A percentile compares a stretch with the other conserved stretches of the same genome.
These are phyloP conservation scores for Sarcodon aspratus DNA, from an alignment of 768 basidiomycete genomes.

Conservation along the genomic window DNA sequence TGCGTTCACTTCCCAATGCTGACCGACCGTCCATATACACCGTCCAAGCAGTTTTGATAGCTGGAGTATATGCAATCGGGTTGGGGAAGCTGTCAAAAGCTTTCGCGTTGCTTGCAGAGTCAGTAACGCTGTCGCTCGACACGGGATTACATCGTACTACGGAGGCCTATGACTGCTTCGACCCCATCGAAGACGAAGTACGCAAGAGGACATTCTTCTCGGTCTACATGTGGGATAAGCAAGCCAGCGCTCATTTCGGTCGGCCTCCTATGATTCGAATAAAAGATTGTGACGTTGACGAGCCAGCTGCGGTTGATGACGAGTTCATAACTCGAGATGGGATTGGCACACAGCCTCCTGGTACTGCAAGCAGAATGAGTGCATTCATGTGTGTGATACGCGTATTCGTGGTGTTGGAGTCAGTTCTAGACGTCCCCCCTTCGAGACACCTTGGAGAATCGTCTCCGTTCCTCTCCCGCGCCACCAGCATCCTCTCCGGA, in stretches of 20 bases:
- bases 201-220: slow-evolving; percentile 96
- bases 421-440: slow-evolving; percentile 48
- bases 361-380: slow-evolving; percentile 64
- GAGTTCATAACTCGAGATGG: slow-evolving; percentile 77
- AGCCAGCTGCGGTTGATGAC: slow-evolving; percentile 79
- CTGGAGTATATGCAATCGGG: slow-evolving; percentile 89
- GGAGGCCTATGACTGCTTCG: slow-evolving; percentile 79
- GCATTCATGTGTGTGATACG: slow-evolving; percentile 73
- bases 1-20: slow-evolving; percentile 81
- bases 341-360: slow-evolving; percentile 51
- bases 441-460: slow-evolving; percentile 49
- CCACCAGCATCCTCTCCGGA: slow-evolving; percentile 56
- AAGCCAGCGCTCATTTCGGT: slow-evolving; percentile 81
- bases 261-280: slow-evolving; percentile 79
- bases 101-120: slow-evolving; percentile 76
- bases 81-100: slow-evolving; percentile 82
- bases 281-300: slow-evolving; percentile 85
- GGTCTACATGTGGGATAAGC: slow-evolving; percentile 95
- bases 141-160: slow-evolving; percentile 83
- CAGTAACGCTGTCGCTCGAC: slow-evolving; percentile 80
- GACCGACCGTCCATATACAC: slow-evolving; percentile 88
- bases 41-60: slow-evolving; percentile 82
- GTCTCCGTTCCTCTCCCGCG: slow-evolving; percentile 70
- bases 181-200: slow-evolving; percentile 83
- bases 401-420: slow-evolving; percentile 81